Evolutionary conservation across 192 early-diverging fungal genomes (phyloP), one percentile per base, ranked within the genome.

Genomic region (Coemansia sp.): DNA sequence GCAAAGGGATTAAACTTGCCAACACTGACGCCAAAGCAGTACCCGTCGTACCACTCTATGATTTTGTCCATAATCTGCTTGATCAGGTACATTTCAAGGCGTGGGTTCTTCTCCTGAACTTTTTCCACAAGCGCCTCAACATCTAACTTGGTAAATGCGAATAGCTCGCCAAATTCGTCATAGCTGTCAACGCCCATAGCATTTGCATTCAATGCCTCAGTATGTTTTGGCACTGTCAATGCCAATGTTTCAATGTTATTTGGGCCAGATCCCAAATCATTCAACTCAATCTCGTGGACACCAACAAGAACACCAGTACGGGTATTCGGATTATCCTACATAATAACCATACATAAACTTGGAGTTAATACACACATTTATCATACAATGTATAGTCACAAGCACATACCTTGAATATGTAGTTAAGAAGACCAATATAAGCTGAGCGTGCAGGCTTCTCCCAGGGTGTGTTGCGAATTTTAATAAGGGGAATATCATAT

Each of bases 351-450:
- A 25, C 27, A 56, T 25, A 24, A 10, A 35, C 24, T n/a, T 15
- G 3, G 14, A 45, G 3, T 45, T 45, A n/a, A 35, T 29, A 32
- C 23, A 56, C 4, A 15, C 19, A 14, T 15, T 10, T 32, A n/a
- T 2, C 17, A 35, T 35, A 29, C 4, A 6, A 29, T 29, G 32
- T 8, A 6, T 35, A 35, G 6, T 35, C 4, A 35, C 32, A 35
- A 35, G 29, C 5, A 38, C 63, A 38, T 65, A 57, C 63, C 55
- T 65, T 65, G 63, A 65, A 65, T 51, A 65, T 65, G 12, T 5
- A 5, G 37, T 14, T 19, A 7, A 65, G 55, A 29, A 65, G 41
- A 6, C 14, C 17, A 1, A 25, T 14, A 57, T 65, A 65, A 1
- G 5, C 32, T 15, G 24, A 19, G 1, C 11, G 53, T 3, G 63